phyloP scores from a whole-genome alignment of 1,139 yeast species.

The Geotrichum carabidarum region DNA sequence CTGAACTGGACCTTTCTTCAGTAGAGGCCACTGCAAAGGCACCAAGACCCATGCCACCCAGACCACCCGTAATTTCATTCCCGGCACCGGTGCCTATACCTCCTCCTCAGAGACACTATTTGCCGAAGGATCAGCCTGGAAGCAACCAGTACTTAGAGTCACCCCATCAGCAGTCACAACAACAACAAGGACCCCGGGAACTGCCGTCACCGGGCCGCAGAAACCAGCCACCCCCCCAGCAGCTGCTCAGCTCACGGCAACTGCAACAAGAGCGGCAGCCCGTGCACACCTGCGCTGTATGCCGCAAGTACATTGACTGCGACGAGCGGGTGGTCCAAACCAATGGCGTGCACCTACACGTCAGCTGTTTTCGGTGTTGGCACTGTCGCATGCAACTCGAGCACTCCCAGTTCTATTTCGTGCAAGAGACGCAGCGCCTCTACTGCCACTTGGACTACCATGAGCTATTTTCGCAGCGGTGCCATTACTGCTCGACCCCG shows the following conservation, averaged over 20 bases:
- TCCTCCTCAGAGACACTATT: not conserved
- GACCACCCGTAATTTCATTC: not conserved
- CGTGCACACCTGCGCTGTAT: constrained; percentile 18
- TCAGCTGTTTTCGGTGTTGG: constrained; percentile 34
- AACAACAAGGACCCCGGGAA: not conserved
- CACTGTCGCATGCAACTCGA: constrained; percentile 33
- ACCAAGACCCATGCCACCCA: not conserved
- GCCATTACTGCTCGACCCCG: constrained; percentile 35
- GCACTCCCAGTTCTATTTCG: constrained; percentile 32
- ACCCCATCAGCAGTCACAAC: not conserved
- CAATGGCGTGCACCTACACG: constrained; percentile 31
- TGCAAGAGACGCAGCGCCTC: constrained; percentile 21
- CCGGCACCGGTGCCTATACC: not conserved
- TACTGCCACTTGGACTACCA: constrained; percentile 38
- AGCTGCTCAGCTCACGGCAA: constrained; percentile 9
- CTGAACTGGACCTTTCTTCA: too few species aligned
- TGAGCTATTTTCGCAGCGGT: constrained; percentile 33
- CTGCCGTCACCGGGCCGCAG: not conserved
- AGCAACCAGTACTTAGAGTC: not conserved
- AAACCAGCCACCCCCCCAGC: constrained; percentile 11
- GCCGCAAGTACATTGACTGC: constrained; percentile 23
- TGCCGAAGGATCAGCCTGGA: not conserved
- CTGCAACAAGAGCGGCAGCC: constrained; percentile 14
- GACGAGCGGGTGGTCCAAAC: constrained; percentile 24
- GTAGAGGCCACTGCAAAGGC: not conserved